These are phyloP conservation scores for Alternaria sp. DNA, from an alignment of 2,329 filamentous ascomycete genomes.

Conservation along the genomic window DNA sequence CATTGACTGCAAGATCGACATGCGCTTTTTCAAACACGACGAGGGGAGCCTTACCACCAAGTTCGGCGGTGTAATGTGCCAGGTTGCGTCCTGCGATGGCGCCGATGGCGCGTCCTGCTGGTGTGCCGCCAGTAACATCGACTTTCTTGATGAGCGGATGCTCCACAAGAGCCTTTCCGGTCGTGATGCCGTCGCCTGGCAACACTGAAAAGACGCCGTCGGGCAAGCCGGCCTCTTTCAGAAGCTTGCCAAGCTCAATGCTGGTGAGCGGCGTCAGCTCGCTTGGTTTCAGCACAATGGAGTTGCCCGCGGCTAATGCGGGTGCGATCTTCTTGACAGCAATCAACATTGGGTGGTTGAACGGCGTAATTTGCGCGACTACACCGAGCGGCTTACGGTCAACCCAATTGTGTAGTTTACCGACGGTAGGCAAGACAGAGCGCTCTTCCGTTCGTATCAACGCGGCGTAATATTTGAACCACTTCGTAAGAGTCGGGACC, in stretches of 20 bases:
- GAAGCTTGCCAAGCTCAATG: slow-evolving; percentile 44
- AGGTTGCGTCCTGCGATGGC: slow-evolving; percentile 46
- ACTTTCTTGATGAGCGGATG: slow-evolving; percentile 48
- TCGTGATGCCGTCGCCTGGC: slow-evolving; percentile 40
- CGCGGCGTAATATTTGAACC: slow-evolving; percentile 75
- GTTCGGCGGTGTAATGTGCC: slow-evolving; percentile 46
- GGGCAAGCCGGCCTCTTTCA: slow-evolving; percentile 47
- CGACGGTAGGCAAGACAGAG: slow-evolving; percentile 68
- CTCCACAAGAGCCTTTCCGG: slow-evolving; percentile 45
- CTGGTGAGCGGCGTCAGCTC: slow-evolving; percentile 48
- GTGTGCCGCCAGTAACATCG: slow-evolving; percentile 48
- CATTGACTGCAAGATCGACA: slow-evolving; percentile 47
- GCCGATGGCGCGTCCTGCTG: slow-evolving; percentile 46
- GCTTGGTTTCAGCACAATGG: slow-evolving; percentile 46
- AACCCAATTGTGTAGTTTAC: slow-evolving; percentile 57
- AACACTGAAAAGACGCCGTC: slow-evolving; percentile 47
- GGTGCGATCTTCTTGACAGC: slow-evolving; percentile 51
- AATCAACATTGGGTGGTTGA: slow-evolving; percentile 50
- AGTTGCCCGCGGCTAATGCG: slow-evolving; percentile 46
- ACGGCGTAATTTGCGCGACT: slow-evolving; percentile 49
- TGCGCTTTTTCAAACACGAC: slow-evolving; percentile 47
- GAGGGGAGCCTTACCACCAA: slow-evolving; percentile 48
- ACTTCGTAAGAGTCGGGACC: slow-evolving; percentile 68
- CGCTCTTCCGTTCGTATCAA: slow-evolving; percentile 72
- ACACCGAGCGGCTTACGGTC: slow-evolving; percentile 48